A percentile compares a stretch with the other conserved stretches of the same genome.
These are phyloP conservation scores for Anethum foeniculum DNA, from an alignment of 140 eudicot species.

Conservation along the genomic window DNA sequence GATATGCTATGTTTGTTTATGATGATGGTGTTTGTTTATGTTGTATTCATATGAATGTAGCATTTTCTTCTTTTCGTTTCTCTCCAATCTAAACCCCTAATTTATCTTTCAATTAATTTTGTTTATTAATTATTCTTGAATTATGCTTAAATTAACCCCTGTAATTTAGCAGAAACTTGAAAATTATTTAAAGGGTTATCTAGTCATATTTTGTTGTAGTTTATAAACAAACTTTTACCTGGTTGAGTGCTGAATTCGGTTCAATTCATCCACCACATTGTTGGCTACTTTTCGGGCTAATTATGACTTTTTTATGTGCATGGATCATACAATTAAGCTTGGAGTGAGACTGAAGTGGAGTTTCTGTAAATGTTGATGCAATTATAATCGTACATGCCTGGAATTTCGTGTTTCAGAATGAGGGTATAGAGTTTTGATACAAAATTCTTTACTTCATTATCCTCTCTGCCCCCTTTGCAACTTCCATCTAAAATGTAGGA, in stretches of 20 bases:
- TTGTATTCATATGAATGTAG: neutral
- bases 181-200: neutral
- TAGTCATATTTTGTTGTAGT: neutral
- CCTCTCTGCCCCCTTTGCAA: constrained; percentile 31
- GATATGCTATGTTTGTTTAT: neutral
- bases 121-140: neutral
- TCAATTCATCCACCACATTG: neutral
- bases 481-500: constrained; percentile 59
- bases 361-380: constrained; percentile 15
- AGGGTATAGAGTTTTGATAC: constrained; percentile 29
- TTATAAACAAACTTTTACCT: neutral
- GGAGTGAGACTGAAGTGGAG: constrained; percentile 5
- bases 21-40: neutral
- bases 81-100: neutral
- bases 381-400: constrained; percentile 15
- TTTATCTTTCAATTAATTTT: neutral
- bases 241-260: neutral
- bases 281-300: neutral
- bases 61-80: neutral
- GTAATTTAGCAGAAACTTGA: too few species aligned
- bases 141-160: too few species aligned
- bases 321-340: neutral
- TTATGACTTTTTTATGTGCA: neutral
- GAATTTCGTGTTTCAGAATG: constrained; percentile 25
- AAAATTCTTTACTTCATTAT: constrained; percentile 30